phyloP scores from a whole-genome alignment of 2,329 filamentous ascomycete genomes.

The Talaromyces sp. region DNA sequence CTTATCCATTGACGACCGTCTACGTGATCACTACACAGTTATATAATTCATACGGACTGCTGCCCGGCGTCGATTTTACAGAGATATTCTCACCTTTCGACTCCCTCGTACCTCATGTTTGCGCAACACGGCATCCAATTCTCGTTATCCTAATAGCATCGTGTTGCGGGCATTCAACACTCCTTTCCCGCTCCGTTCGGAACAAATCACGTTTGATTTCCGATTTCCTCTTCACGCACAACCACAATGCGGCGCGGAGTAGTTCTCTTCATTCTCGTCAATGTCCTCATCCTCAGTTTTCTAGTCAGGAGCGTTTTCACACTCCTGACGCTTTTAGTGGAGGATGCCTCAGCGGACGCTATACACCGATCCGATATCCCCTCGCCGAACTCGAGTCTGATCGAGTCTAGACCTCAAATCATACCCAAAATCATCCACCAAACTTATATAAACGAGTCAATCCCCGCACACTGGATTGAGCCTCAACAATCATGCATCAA shows the following conservation, averaged over 20 bases:
- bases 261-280: conserved; percentile 60
- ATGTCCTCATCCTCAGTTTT: conserved; percentile 58
- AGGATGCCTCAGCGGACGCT: conserved; percentile 61
- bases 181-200: neutral
- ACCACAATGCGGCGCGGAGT: conserved; percentile 55
- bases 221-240: conserved; percentile 10
- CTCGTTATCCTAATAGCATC: neutral
- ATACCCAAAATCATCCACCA: conserved; percentile 76
- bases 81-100: neutral
- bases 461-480: conserved; percentile 61
- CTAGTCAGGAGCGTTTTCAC: conserved; percentile 65
- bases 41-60: neutral
- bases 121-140: neutral
- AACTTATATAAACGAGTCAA: conserved; percentile 66
- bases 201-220: neutral
- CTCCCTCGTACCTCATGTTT: neutral
- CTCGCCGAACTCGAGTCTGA: conserved; percentile 56
- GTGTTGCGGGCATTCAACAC: neutral
- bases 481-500: conserved; percentile 63
- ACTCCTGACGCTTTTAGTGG: conserved; percentile 63
- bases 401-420: conserved; percentile 53
- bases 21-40: neutral
- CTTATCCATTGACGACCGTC: neutral
- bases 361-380: conserved; percentile 63
- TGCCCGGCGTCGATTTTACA: neutral